Base-by-base conservation (phyloP, 805 yeast species). In the Ogataea pini region DNA sequence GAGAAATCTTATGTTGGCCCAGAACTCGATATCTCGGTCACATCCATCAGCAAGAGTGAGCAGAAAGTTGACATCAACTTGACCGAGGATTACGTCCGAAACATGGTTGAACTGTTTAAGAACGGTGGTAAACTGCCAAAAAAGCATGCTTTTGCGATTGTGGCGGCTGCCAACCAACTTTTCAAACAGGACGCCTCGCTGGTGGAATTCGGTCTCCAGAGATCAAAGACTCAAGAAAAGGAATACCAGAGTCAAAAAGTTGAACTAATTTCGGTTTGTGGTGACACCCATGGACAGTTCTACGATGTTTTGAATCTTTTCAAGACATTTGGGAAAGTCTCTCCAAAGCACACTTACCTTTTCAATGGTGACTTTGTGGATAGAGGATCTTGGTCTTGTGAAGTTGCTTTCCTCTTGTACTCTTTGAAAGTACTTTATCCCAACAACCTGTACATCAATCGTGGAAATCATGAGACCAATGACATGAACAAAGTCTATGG, bases 291-390 rank as follows among this genome's bases (percentile, higher is more conserved):
- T 66, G 99, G 99, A 34, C 99, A 94, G 69, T 90, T 86, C 64
- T 92, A 79, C 61, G 99, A 94, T 64, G 83, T 94, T 44, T 69
- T 92, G 60, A 85, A 90, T 63, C 76, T 94, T 45, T 92, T 94
- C 67, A 67, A 76, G 28, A 75, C 64, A 37, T 91, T 82, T 62
- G 98, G 98, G 13, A 69, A 74, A 57, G 95, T 92, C 0, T 62
- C 74, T 3, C 72, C 75, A 2, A 67, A 71, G 3, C 97, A 91
- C 64, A 76, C 82, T 4, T 94, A 88, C 63, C 69, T 94, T 41
- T 92, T 94, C 73, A 94, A 94, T 62, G 99, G 99, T 37, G 99
- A 94, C 69, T 92, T 94, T 69, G 99, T 94, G 3, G 99, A 94
- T 66, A 78, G 99, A 62, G 99, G 99, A 5, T 87, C 96, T 14